Evolutionary conservation across 2,329 filamentous ascomycete species (phyloP), one percentile per base, ranked within the genome.

Genomic region (Eurotiales sp.): DNA sequence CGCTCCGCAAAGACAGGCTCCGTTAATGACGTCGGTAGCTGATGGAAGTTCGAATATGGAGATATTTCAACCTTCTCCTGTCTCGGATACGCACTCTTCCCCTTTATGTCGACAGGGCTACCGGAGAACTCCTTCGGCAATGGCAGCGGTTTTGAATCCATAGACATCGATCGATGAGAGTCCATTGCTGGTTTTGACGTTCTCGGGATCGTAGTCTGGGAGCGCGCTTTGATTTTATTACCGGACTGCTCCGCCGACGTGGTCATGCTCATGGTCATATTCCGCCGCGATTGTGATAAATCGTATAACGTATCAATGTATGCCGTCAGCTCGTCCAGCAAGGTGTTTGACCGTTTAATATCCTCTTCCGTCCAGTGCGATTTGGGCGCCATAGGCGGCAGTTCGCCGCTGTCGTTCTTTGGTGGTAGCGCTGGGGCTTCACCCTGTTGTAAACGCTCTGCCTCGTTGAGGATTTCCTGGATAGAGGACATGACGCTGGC

Each of bases 231-330:
- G n/a, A 59, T 56, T 25, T 58, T 57, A n/a, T n/a, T n/a, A 36
- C 29, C 44, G 19, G 57, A 57, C 32, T 66, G 62, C 27, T 60
- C 63, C 50, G 56, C 61, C 21, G 47, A 43, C 14, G 66, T 65
- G 17, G 62, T 61, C 64, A 72, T 70, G 50, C 59, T 69, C 52
- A 66, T 65, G 34, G 61, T 67, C 67, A 72, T 69, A n/a, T 75
- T 72, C 55, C 77, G 72, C 22, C 80, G 73, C 23, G 78, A 79
- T 46, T 76, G 70, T 4, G 81, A 84, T n/a, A 86, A 69, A 58
- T 84, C 80, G 61, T 84, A 85, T 19, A 86, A 72, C 0, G 79
- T 81, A 65, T 86, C 83, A 58, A 85, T 85, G 44, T 80, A 83
- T 3, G 74, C 77, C 7, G 79, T 84, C 52, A 85, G 66, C 56